Base-by-base conservation (phyloP, 1,284 basidiomycete species). In the Malassezia arunalokei region DNA sequence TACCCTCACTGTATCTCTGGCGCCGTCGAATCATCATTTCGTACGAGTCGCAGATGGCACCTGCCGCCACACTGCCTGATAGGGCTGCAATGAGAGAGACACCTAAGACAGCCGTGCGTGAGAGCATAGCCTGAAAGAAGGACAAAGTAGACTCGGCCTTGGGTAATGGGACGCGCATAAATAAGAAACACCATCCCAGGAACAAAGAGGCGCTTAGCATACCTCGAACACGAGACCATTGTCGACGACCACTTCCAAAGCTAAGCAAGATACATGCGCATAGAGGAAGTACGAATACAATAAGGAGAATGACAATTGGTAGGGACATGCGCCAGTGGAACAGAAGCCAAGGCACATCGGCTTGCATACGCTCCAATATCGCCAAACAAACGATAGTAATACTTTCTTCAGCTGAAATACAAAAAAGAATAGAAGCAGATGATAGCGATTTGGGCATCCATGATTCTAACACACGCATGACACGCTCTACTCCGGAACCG, bases 11-110 rank as follows among this genome's bases (percentile, higher is more conserved):
- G 15, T 35, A 2, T 12, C 15, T 12, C 3, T 15, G 11, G 2
- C 51, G 49, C 1, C 54, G 51, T 27, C 55, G 52, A 3, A 61
- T 47, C 41, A 53, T 56, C 46, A 41, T 71, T 47, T 76, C 75
- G 54, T 66, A 75, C 12, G 74, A 74, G 43, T 76, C 72, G 71
- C 71, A 74, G 0, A 75, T 75, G 0, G 75, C 73, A 42, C 73
- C 74, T 24, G 74, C 64, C 0, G 75, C 74, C 33, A 71, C 75
- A 7, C 71, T 74, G 4, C 75, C 75, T 0, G 75, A 76, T 0
- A 76, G 59, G 0, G 70, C 52, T 1, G 69, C 75, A 44, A 76
- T 76, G n/a, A 76, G 62, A 4, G 68, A 58, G 12, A 75, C 70
- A 7, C 75, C 75, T 2, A 76, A 67, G 7, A 75, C 71, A 39